Conservation (phyloP, 192 early-diverging fungal genomes). For the Coemansia sp. region DNA sequence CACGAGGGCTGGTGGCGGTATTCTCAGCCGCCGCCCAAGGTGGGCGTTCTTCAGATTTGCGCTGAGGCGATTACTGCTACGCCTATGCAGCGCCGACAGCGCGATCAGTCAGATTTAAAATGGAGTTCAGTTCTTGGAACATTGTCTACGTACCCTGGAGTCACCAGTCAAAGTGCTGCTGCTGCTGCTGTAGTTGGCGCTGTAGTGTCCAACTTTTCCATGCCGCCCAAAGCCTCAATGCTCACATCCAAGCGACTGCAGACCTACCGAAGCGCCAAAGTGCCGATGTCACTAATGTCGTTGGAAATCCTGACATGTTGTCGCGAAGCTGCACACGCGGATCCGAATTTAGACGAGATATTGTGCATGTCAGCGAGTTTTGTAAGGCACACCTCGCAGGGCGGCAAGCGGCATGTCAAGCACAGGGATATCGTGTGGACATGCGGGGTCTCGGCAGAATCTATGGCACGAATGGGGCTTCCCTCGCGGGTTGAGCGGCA, state of each 20-base stretch:
- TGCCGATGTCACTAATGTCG: conserved; percentile 19
- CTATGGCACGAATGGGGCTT: conserved; percentile 15
- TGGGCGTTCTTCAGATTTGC: neutral
- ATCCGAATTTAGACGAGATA: conserved; percentile 68
- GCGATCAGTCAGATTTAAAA: conserved; percentile 46
- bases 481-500: conserved; percentile 24
- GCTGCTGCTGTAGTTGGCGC: neutral
- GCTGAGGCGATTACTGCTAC: neutral
- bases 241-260: neutral
- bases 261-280: neutral
- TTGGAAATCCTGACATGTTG: conserved; percentile 25
- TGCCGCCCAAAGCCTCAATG: neutral
- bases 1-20: conserved; percentile 33
- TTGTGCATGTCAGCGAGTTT: conserved; percentile 33
- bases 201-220: neutral
- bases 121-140: conserved; percentile 44
- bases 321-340: conserved; percentile 58
- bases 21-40: conserved; percentile 27
- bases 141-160: neutral
- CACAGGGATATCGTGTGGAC: conserved; percentile 23
- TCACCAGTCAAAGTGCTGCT: neutral
- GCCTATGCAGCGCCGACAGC: conserved; percentile 22
- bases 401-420: neutral
- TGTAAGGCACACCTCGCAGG: neutral
- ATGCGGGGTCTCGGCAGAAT: conserved; percentile 7